These are phyloP conservation scores for Fonsecaea nubica DNA, from an alignment of 2,329 filamentous ascomycete species.

Conservation along the genomic window DNA sequence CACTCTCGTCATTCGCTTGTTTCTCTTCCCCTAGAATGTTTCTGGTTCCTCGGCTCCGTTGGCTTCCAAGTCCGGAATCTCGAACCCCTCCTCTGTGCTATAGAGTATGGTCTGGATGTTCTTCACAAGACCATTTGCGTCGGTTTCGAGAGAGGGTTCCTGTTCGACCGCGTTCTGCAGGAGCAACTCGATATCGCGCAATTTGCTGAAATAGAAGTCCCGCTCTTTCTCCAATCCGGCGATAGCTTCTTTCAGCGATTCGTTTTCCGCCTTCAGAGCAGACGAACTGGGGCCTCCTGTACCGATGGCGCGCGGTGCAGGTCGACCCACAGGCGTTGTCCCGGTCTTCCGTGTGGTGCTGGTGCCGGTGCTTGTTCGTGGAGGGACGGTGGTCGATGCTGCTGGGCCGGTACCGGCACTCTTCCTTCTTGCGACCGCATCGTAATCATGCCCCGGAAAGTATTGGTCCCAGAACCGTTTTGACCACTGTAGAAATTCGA, in stretches of 20 bases:
- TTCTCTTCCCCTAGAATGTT: constrained; percentile 43
- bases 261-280: constrained; percentile 79
- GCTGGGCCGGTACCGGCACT: constrained; percentile 68
- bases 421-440: constrained; percentile 84
- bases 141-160: constrained; percentile 90
- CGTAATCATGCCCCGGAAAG: constrained; percentile 96
- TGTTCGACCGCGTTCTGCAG: constrained; percentile 92
- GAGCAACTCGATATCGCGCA: constrained; percentile 93
- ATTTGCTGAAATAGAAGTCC: constrained; percentile 99
- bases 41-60: constrained; percentile 59
- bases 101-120: constrained; percentile 96
- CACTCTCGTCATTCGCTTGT: neutral
- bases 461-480: constrained; percentile 98
- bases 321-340: constrained; percentile 58
- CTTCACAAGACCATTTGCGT: constrained; percentile 90
- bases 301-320: constrained; percentile 29
- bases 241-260: constrained; percentile 93
- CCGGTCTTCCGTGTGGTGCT: constrained; percentile 66
- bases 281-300: constrained; percentile 53
- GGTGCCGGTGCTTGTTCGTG: constrained; percentile 49
- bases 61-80: constrained; percentile 83
- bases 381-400: constrained; percentile 52
- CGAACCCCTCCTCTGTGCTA: constrained; percentile 86
- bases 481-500: constrained; percentile 96
- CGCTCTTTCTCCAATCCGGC: constrained; percentile 90